Evolutionary conservation across 345 rosid species (phyloP), one percentile per base, ranked within the genome.

Genomic region (Noccaea bulbosa): DNA sequence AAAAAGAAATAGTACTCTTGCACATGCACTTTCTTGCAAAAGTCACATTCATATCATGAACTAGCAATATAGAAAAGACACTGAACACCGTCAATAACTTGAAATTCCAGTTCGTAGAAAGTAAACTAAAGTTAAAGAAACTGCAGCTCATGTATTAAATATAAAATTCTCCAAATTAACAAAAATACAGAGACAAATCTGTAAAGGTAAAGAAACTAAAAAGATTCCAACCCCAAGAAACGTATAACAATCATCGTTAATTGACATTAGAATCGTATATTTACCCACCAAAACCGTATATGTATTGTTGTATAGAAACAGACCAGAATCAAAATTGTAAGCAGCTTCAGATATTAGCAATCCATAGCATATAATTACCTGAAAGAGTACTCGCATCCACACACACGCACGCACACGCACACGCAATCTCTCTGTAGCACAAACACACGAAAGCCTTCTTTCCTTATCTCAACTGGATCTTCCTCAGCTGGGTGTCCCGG

Each of bases 221-320:
- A 65, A 56, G n/a, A 56, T 22, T n/a, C 4, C 1, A 56, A 30
- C 30, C 60, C 38, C 48, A 1, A 47, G 30, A 56, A 56, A 30
- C 77, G 66, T 65, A 17, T 12, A 48, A 39, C 50, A 73, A 32
- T 58, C 45, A 58, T 41, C 35, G 20, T 57, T 33, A 7, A 40
- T 60, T 60, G 72, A 59, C 11, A 64, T n/a, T 3, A 6, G 7
- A 20, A 40, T 49, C 48, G 39, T 27, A 43, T 67, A 74, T 74
- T 67, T 67, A 67, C 78, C 73, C 62, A 74, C 67, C 55, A 74
- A 66, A 66, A 20, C 59, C 47, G 27, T 73, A 22, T 16, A 7
- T n/a, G 27, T 49, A 27, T 40, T 38, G 12, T 38, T 20, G 70
- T 49, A 44, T 10, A 50, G 20, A 43, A 41, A 74, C 67, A 59